A percentile compares a stretch with the other conserved stretches of the same genome.
Evolutionary conservation across 257 asterid genomes (phyloP).

Genomic region (Mitragyna speciosa): DNA sequence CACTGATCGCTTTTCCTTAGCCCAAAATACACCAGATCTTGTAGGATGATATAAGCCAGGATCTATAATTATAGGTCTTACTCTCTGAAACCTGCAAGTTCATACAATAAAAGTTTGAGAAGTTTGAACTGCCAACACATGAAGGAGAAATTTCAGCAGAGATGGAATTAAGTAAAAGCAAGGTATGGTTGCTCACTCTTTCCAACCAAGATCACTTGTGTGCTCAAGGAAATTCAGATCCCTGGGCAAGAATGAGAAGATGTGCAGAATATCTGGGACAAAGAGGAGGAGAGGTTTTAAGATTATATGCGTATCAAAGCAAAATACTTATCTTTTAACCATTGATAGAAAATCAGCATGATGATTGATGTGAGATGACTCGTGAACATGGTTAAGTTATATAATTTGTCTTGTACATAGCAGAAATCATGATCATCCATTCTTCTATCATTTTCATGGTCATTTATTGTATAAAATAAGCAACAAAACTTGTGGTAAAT

Average conservation of each 20-base stretch:
- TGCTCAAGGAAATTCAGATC: slow-evolving; percentile 96
- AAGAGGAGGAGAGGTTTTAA: slow-evolving; percentile 11
- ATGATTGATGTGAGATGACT: neutral
- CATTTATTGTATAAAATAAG: too few relatives aligned
- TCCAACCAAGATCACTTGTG: slow-evolving; percentile 91
- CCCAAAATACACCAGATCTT: slow-evolving; percentile 96
- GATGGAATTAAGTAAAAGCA: slow-evolving; percentile 14
- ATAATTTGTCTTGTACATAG: too few relatives aligned
- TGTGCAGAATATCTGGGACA: slow-evolving; percentile 79
- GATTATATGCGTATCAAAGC: neutral
- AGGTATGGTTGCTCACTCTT: slow-evolving; percentile 70
- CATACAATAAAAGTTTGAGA: slow-evolving; percentile 9
- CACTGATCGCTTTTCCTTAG: slow-evolving; percentile 83
- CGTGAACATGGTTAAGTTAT: neutral
- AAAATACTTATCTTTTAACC: neutral
- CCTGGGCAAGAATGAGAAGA: slow-evolving; percentile 95
- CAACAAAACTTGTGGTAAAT: too few relatives aligned
- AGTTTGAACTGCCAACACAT: slow-evolving; percentile 7
- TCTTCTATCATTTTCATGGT: neutral
- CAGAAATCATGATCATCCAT: neutral
- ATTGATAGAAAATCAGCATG: neutral
- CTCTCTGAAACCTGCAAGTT: slow-evolving; percentile 72
- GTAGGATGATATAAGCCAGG: slow-evolving; percentile 85
- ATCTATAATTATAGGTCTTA: slow-evolving; percentile 79
- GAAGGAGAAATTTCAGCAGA: slow-evolving; percentile 8